phyloP scores from a whole-genome alignment of 2,329 filamentous ascomycete genomes.

The Dactylonectria estremocensis region DNA sequence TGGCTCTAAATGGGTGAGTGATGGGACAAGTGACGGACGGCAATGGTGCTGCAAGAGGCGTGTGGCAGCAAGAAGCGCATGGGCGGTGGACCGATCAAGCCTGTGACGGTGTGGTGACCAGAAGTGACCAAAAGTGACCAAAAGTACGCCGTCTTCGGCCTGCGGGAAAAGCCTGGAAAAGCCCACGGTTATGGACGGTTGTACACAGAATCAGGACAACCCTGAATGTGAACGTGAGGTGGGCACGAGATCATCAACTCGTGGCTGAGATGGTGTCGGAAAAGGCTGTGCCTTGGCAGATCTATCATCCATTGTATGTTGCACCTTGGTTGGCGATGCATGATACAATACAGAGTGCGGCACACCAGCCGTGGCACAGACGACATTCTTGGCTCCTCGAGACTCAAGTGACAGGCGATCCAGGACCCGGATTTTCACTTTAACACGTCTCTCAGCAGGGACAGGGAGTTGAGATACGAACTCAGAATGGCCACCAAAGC shows the following conservation, averaged over 20 bases:
- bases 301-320: neutral
- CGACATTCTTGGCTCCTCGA: neutral
- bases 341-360: no score
- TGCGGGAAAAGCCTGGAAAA: neutral
- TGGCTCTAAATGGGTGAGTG: conserved; percentile 20
- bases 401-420: neutral
- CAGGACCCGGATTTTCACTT: neutral
- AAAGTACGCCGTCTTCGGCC: conserved; percentile 13
- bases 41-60: neutral
- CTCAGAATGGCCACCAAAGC: neutral
- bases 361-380: neutral
- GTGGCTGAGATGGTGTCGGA: conserved; percentile 13
- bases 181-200: conserved; percentile 6
- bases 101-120: conserved; percentile 7
- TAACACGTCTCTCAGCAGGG: neutral
- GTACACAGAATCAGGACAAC: neutral
- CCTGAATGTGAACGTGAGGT: conserved; percentile 6
- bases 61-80: neutral
- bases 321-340: no score
- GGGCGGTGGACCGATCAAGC: neutral
- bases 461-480: neutral
- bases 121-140: no score
- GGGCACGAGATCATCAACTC: conserved; percentile 26
- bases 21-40: conserved; percentile 33
- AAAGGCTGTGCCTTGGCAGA: neutral